These are phyloP conservation scores for Neofusicoccum sp. DNA, from an alignment of 2,329 filamentous ascomycete species.

Conservation along the genomic window DNA sequence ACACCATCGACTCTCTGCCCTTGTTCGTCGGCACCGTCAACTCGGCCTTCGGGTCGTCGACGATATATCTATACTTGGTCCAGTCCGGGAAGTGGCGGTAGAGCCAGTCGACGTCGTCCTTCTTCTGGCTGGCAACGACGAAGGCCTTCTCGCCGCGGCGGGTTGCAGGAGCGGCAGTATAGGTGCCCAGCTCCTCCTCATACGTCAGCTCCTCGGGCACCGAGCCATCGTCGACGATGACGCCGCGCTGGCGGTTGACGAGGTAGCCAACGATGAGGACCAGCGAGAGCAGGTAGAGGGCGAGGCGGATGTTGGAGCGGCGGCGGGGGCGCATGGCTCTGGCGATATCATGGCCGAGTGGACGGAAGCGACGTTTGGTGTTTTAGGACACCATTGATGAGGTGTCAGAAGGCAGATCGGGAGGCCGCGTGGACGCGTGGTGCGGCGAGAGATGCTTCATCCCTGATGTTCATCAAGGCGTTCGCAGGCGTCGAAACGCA, in stretches of 20 bases:
- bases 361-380: background rate
- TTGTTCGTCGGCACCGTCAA: conserved; percentile 51
- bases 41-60: conserved; percentile 41
- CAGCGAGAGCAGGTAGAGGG: conserved; percentile 17
- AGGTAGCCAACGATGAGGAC: conserved; percentile 21
- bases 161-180: background rate
- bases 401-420: background rate
- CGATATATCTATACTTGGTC: conserved; percentile 46
- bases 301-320: conserved; percentile 20
- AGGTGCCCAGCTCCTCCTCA: conserved; percentile 17
- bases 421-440: conserved; percentile 15
- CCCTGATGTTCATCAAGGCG: conserved; percentile 18
- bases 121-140: conserved; percentile 42
- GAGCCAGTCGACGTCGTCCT: conserved; percentile 46
- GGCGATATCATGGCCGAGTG: conserved; percentile 8
- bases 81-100: conserved; percentile 40
- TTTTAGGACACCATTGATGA: conserved; percentile 10
- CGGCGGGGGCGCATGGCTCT: conserved; percentile 10
- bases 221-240: conserved; percentile 4
- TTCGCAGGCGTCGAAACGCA: conserved; percentile 5
- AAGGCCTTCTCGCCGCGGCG: conserved; percentile 29
- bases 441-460: conserved; percentile 3
- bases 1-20: conserved; percentile 54
- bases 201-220: conserved; percentile 9
- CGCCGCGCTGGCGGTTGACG: conserved; percentile 11